phyloP scores from a whole-genome alignment of 495 filamentous ascomycete species.

The Aspergillus carlsbadensis region DNA sequence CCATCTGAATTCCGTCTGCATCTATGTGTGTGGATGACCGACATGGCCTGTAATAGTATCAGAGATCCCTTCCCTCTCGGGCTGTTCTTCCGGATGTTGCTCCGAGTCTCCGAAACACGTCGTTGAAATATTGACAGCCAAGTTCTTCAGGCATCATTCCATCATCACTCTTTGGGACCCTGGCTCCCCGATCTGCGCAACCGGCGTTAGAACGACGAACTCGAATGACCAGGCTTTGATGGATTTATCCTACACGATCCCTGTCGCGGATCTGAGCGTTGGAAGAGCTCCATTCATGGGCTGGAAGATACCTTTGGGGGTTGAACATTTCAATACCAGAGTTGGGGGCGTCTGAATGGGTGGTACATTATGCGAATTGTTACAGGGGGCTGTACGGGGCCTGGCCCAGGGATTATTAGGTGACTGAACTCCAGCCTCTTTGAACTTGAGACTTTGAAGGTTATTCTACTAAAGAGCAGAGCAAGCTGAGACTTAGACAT shows the following conservation, averaged over 20 bases:
- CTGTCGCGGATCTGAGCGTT: neutral
- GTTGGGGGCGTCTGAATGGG: conserved; percentile 8
- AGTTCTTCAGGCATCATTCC: conserved; percentile 19
- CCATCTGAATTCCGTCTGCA: neutral
- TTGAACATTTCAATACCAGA: conserved; percentile 7
- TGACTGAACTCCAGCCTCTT: neutral
- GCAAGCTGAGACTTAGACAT: neutral
- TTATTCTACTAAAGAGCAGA: neutral
- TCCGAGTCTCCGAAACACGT: neutral
- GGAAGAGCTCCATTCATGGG: neutral
- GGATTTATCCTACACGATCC: neutral
- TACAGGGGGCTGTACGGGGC: conserved; percentile 5
- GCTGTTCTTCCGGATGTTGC: neutral
- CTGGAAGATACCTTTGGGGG: neutral
- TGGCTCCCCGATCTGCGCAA: neutral
- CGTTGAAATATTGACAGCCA: conserved; percentile 6
- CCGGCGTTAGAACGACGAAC: neutral
- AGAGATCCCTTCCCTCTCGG: conserved; percentile 5
- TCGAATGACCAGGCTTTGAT: too few relatives aligned
- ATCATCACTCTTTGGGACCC: conserved; percentile 4
- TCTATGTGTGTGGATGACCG: neutral
- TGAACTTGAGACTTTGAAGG: neutral
- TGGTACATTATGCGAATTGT: conserved; percentile 5
- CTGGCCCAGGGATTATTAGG: conserved; percentile 8
- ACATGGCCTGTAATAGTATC: neutral